These are phyloP conservation scores for Syzygium malaccense DNA, from an alignment of 441 rosid species.

Conservation along the genomic window DNA sequence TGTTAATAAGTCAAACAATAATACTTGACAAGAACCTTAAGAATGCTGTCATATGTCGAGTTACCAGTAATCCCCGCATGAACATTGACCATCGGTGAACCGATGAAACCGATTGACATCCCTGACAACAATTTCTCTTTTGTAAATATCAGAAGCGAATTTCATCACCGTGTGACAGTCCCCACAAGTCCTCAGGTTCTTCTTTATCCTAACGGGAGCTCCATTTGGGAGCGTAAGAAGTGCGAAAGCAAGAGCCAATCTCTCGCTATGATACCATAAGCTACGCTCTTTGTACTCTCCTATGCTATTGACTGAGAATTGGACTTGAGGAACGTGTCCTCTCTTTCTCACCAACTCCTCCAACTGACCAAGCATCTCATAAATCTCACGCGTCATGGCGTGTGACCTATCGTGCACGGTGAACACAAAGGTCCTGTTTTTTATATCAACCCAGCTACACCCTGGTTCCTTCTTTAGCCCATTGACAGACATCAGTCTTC, in stretches of 20 bases:
- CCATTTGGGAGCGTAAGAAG: conserved; percentile 17
- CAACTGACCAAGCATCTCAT: conserved; percentile 16
- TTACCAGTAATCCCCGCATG: conserved; percentile 32
- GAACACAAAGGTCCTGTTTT: conserved; percentile 22
- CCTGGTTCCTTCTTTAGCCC: conserved; percentile 29
- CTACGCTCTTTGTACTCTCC: conserved; percentile 14
- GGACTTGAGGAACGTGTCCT: conserved; percentile 16
- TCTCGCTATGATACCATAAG: conserved; percentile 34
- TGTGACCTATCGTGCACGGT: conserved; percentile 27
- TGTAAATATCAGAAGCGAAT: conserved; percentile 23
- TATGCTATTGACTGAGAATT: conserved; percentile 6
- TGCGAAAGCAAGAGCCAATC: conserved; percentile 24
- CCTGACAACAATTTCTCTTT: conserved; percentile 20
- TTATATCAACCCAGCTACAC: conserved; percentile 30
- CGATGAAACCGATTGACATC: conserved; percentile 26
- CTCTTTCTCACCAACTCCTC: conserved; percentile 18
- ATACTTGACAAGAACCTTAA: not conserved
- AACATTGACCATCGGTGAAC: conserved; percentile 17
- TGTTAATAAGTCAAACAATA: not conserved
- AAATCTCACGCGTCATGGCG: conserved; percentile 18
- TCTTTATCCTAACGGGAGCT: conserved; percentile 25
- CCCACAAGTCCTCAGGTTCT: conserved; percentile 22
- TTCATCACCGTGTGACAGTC: conserved; percentile 29
- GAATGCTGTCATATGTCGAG: not conserved
- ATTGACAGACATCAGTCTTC: conserved; percentile 29